Base-by-base conservation (phyloP, 768 basidiomycete species). In the Cantharellus anzutake region DNA sequence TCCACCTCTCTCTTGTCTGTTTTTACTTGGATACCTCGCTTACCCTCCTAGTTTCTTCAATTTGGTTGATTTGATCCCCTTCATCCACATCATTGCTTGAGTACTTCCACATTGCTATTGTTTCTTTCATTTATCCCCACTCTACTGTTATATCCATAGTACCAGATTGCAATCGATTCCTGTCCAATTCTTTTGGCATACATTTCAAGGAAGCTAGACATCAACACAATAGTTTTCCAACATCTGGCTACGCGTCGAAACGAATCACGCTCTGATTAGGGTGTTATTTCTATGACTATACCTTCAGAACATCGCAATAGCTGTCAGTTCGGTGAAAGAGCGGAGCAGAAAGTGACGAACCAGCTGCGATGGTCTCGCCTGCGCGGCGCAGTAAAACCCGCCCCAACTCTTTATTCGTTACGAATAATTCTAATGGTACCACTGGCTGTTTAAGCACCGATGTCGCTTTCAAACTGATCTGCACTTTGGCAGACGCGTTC, bases 301-400 rank as follows among this genome's bases (percentile, higher is more conserved):
- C 20, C 20, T 29, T 29, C 20, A 29, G 20, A 29, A 29, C 20
- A 29, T 29, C 20, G 20, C 20, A 29, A 29, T n/a, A n/a, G n/a
- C n/a, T n/a, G n/a, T n/a, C n/a, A n/a, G n/a, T n/a, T n/a, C n/a
- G n/a, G n/a, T n/a, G n/a, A n/a, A n/a, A n/a, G n/a, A n/a, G n/a
- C n/a, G n/a, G n/a, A n/a, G n/a, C n/a, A 20, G 20, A 48, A 48
- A 7, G 20, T 20, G 20, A 48, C 75, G 57, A 64, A 83, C 92
- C 93, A 51, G 93, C 93, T 42, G 83, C 90, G 61, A 99, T 86
- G 0, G 96, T 97, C 72, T 97, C 93, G 0, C 96, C 96, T 39
- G 81, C 82, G 59, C 94, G 74, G 51, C 96, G 75, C 60, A 99
- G 74, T 63, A 99, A 68, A 57, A 99, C 78, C 53, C 96, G 73